phyloP scores from a whole-genome alignment of 129 eudicot genomes.

The Saposhnikovia divaricata region DNA sequence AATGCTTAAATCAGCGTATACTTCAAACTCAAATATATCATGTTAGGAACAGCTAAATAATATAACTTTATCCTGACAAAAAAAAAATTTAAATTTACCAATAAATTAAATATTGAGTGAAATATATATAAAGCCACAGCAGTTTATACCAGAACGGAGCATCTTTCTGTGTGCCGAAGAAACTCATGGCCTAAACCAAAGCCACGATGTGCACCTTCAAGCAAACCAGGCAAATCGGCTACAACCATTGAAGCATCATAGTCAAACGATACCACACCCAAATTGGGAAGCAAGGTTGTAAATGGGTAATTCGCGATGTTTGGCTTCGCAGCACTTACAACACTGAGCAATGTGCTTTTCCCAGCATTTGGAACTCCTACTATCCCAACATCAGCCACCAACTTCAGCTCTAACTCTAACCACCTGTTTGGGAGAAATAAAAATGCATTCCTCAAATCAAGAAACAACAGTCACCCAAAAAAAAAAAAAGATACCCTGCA shows the following conservation, averaged over 20 bases:
- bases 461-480: neutral
- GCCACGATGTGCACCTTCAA: conserved; percentile 97
- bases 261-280: conserved; percentile 86
- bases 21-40: neutral
- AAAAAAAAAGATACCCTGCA: neutral
- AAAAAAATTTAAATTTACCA: neutral
- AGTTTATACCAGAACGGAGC: conserved; percentile 80
- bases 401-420: conserved; percentile 94
- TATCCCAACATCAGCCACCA: conserved; percentile 97
- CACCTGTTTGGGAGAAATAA: conserved; percentile 52
- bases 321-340: conserved; percentile 87
- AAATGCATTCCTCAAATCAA: neutral
- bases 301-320: conserved; percentile 90
- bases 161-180: conserved; percentile 94
- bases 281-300: conserved; percentile 84
- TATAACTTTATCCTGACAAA: neutral
- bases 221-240: conserved; percentile 94
- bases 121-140: neutral
- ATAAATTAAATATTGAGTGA: neutral
- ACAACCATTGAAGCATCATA: conserved; percentile 80
- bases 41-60: neutral
- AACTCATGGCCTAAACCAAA: conserved; percentile 95
- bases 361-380: conserved; percentile 98
- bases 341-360: conserved; percentile 84
- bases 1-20: neutral